phyloP scores from a whole-genome alignment of 106 monocot species.

The Apostasia ramifera region DNA sequence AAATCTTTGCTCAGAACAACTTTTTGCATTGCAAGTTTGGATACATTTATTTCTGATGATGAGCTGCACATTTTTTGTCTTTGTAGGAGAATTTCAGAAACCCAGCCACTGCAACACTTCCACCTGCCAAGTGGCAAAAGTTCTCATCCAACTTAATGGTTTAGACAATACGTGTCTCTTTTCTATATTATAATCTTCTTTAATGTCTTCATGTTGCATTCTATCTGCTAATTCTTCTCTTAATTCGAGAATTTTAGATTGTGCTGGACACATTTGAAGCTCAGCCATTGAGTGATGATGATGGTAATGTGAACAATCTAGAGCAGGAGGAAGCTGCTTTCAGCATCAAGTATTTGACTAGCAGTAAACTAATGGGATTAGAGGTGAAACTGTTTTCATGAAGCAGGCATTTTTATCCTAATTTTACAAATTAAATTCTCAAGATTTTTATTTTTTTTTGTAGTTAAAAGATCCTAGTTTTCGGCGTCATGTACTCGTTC shows the following conservation, averaged over 20 bases:
- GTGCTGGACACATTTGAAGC: conserved; percentile 97
- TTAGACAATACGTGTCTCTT: neutral
- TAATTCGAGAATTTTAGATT: conserved; percentile 42
- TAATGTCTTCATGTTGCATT: neutral
- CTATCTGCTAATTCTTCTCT: conserved; percentile 1
- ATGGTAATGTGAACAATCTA: conserved; percentile 79
- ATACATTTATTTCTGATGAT: neutral
- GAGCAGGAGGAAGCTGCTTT: conserved; percentile 84
- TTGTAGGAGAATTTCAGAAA: conserved; percentile 82
- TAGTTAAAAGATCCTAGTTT: conserved; percentile 97
- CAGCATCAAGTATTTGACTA: conserved; percentile 95
- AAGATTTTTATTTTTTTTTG: conserved; percentile 3
- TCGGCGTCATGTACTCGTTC: conserved; percentile 92
- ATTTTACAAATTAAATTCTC: neutral
- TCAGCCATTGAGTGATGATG: conserved; percentile 92
- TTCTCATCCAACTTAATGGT: conserved; percentile 74
- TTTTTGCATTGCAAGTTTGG: too few relatives aligned
- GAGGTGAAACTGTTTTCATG: conserved; percentile 50
- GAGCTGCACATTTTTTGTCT: neutral
- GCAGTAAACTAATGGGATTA: conserved; percentile 97
- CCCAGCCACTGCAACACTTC: conserved; percentile 49
- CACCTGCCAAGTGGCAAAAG: conserved; percentile 84
- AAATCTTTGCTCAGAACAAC: too few relatives aligned
- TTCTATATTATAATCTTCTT: neutral
- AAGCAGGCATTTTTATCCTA: neutral